Base-by-base conservation (phyloP, 1,139 yeast genomes). In the Dujonia santamariae region DNA sequence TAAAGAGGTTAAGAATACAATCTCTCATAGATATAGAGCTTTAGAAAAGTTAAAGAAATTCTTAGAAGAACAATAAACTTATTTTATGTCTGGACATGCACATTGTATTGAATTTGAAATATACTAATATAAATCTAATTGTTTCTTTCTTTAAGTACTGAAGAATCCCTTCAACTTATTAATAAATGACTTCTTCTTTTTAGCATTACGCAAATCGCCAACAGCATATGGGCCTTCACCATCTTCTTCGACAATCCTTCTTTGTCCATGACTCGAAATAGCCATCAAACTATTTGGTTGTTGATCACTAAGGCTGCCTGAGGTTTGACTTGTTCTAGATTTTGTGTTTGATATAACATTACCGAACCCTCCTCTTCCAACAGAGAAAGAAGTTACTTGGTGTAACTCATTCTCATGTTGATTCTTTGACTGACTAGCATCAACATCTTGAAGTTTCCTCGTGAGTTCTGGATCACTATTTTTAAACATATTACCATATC, bases 21-120 rank as follows among this genome's bases (percentile, higher is more conserved):
- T 92, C 43, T 83, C 95, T 45, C 98, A 94, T 54, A 73, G 99
- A 52, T 87, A 71, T 51, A 80, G 72, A 56, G 97, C 98, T 0
- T 73, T 92, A 51, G 78, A 69, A 39, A 77, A 85, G 57, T 72
- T 92, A 41, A 77, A 75, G 54, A 75, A 67, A 21, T 85, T 66
- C 48, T 67, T 90, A 41, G 36, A 48, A 22, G 41, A 40, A 28
- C 50, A 50, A 34, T 55, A 45, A 33, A 19, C 13, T 25, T n/a
- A n/a, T n/a, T n/a, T n/a, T n/a, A n/a, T n/a, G n/a, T n/a, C n/a
- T n/a, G n/a, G n/a, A n/a, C n/a, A n/a, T n/a, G n/a, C n/a, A n/a
- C n/a, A n/a, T 11, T 11, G 11, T 19, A 19, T 7, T 19, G 11
- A 19, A 7, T 7, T 19, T 19, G 22, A 19, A 19, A 19, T 7